Percentiles rank a stretch among this genome's conserved stretches.
phyloP scores from a whole-genome alignment of 23 red algal genomes.

The Agarophyton chilense region DNA sequence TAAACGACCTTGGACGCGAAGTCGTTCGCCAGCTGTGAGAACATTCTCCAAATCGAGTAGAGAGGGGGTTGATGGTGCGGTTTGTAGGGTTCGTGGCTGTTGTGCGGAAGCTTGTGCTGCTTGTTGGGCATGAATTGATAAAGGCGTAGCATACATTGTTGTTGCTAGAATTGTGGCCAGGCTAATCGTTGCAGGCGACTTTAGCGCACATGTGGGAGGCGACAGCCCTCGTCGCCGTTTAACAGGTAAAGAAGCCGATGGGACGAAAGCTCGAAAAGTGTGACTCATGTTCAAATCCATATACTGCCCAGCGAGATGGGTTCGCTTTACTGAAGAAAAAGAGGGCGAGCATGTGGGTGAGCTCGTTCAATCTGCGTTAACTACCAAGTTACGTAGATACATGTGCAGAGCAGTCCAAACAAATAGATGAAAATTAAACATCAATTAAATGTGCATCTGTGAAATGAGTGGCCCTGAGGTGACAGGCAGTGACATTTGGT shows the following conservation, averaged over 20 bases:
- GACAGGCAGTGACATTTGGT: too few species aligned
- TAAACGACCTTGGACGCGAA: neutral
- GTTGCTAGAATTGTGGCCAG: neutral
- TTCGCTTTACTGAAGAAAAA: too few species aligned
- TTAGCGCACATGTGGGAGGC: neutral
- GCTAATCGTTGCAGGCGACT: neutral
- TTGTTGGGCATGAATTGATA: neutral
- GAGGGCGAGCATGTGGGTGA: too few species aligned
- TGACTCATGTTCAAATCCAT: neutral
- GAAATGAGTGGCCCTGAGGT: neutral
- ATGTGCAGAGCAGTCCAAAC: too few species aligned
- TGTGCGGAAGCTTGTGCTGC: neutral
- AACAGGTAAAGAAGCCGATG: neutral
- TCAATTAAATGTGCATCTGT: neutral
- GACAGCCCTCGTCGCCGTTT: neutral
- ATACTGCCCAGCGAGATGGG: too few species aligned
- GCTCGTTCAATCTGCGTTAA: too few species aligned
- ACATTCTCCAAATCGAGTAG: slow-evolving; percentile 18
- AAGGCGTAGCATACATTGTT: neutral
- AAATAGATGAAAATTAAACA: neutral
- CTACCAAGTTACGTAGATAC: too few species aligned
- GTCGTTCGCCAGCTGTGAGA: neutral
- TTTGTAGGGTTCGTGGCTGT: neutral
- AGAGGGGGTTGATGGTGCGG: neutral
- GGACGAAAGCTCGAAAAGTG: neutral